phyloP scores from a whole-genome alignment of 176 grass and related monocot genomes.

The Triticum monococcum region DNA sequence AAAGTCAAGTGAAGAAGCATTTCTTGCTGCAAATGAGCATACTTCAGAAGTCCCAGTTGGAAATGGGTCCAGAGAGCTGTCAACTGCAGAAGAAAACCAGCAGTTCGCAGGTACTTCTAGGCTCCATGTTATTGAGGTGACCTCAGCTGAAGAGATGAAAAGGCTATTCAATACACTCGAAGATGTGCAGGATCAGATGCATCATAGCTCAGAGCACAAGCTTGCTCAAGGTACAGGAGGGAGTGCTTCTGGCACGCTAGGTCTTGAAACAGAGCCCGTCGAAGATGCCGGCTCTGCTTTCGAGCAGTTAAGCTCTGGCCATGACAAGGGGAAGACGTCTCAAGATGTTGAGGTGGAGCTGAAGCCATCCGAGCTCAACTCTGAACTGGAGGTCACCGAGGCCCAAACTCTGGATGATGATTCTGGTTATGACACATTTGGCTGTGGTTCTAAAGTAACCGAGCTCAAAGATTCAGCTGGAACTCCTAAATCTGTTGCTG shows the following conservation, averaged over 20 bases:
- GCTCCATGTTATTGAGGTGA: conserved; percentile 28
- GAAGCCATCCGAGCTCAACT: background rate
- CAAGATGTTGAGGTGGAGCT: background rate
- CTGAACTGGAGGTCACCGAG: background rate
- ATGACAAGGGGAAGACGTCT: background rate
- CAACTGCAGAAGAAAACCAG: background rate
- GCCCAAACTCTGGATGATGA: background rate
- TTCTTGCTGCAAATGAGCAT: conserved; percentile 9
- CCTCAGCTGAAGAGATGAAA: background rate
- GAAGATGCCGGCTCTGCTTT: conserved; percentile 7
- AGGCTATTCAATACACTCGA: background rate
- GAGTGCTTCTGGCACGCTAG: conserved; percentile 4
- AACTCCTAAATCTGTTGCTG: background rate
- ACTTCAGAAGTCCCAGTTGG: background rate
- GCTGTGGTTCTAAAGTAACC: background rate
- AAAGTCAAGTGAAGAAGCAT: conserved; percentile 3
- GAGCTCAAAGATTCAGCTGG: background rate
- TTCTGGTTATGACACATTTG: background rate
- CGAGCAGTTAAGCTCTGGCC: background rate
- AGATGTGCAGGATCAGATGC: background rate
- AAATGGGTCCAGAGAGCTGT: background rate
- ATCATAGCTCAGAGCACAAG: background rate
- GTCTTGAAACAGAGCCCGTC: conserved; percentile 12
- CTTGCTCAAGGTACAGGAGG: background rate
- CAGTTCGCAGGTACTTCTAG: background rate